These are phyloP conservation scores for Datisca glomerata DNA, from an alignment of 306 rosid species.

Conservation along the genomic window DNA sequence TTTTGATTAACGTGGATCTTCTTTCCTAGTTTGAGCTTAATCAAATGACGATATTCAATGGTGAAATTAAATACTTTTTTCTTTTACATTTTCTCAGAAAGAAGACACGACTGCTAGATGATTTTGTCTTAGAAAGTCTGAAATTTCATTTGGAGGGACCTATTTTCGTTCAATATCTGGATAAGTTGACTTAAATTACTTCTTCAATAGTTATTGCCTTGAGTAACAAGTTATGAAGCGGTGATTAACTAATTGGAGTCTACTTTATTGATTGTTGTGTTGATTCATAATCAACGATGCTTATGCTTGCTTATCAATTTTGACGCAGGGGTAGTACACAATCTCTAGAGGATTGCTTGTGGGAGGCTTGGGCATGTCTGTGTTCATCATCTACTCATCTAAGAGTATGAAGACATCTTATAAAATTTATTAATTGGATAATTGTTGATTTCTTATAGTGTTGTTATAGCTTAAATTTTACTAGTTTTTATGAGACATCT, in stretches of 20 bases:
- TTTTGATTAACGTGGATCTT: neutral
- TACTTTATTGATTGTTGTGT: neutral
- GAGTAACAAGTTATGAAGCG: too few species aligned
- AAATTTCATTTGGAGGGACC: too few species aligned
- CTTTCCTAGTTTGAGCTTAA: too few species aligned
- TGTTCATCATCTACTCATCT: constrained; percentile 79
- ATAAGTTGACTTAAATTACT: too few species aligned
- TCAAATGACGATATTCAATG: neutral
- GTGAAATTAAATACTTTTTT: neutral
- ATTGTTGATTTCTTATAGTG: constrained; percentile 3
- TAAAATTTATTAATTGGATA: constrained; percentile 12
- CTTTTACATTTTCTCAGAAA: constrained; percentile 9
- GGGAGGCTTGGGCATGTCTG: constrained; percentile 99
- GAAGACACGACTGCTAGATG: too few species aligned
- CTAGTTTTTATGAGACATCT: neutral
- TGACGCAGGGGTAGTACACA: constrained; percentile 37
- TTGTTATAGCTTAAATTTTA: constrained; percentile 6
- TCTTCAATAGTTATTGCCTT: too few species aligned
- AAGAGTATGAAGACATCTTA: constrained; percentile 35
- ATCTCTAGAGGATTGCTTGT: constrained; percentile 84
- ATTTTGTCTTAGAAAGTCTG: too few species aligned
- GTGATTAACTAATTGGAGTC: neutral
- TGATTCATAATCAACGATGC: constrained; percentile 10
- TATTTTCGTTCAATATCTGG: too few species aligned
- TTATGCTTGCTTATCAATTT: constrained; percentile 22